Percentiles rank a stretch among this genome's conserved stretches.
Conservation (phyloP, 2,329 filamentous ascomycete species). For the Hypoxylon sp. region DNA sequence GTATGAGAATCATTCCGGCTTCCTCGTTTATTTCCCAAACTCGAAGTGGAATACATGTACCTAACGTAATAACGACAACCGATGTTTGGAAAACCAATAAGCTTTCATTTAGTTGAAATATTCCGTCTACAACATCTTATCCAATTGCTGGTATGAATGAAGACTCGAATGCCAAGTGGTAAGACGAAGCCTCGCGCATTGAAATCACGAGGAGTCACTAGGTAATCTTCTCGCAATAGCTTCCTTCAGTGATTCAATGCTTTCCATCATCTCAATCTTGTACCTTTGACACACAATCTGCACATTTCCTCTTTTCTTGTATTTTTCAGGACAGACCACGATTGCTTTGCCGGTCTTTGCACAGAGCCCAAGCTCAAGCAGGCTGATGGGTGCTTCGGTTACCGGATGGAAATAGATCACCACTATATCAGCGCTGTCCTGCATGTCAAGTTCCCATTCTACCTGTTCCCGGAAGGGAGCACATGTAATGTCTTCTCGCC, state of each 20-base stretch:
- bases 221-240: conserved; percentile 55
- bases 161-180: conserved; percentile 12
- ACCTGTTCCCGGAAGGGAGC: conserved; percentile 65
- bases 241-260: conserved; percentile 59
- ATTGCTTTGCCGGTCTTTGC: conserved; percentile 62
- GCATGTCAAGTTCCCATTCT: conserved; percentile 73
- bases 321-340: conserved; percentile 68
- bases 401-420: conserved; percentile 69
- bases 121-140: background rate
- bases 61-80: background rate
- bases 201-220: conserved; percentile 5
- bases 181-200: background rate
- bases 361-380: conserved; percentile 73
- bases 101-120: background rate
- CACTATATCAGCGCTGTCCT: conserved; percentile 67
- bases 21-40: background rate
- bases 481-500: conserved; percentile 65
- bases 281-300: conserved; percentile 68
- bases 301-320: conserved; percentile 73
- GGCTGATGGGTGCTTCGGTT: conserved; percentile 69
- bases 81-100: background rate
- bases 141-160: background rate
- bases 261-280: conserved; percentile 61
- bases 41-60: background rate
- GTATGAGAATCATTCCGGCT: background rate